These are phyloP conservation scores for Arctium minus DNA, from an alignment of 129 eudicot species.

Conservation along the genomic window DNA sequence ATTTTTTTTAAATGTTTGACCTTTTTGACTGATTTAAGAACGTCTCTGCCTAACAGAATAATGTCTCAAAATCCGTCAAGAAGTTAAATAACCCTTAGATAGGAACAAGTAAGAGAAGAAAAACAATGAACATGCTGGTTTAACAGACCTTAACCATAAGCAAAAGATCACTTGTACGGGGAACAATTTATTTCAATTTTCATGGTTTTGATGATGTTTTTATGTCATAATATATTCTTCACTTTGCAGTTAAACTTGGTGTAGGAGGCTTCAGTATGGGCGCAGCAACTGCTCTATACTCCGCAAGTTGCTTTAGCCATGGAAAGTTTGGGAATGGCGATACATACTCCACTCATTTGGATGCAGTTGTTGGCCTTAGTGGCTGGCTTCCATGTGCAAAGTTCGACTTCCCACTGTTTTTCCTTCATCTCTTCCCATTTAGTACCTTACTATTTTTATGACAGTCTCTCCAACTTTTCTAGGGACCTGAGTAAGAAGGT, in stretches of 20 bases:
- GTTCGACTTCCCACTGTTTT: conserved; percentile 34
- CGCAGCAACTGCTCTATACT: conserved; percentile 78
- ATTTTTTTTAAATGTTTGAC: too few relatives aligned
- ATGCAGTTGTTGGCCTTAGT: conserved; percentile 82
- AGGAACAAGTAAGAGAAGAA: neutral
- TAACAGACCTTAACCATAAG: too few relatives aligned
- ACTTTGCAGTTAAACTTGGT: conserved; percentile 66
- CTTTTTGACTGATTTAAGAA: too few relatives aligned
- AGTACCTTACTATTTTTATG: neutral
- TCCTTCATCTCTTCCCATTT: neutral
- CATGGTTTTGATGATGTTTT: neutral
- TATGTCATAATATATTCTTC: neutral
- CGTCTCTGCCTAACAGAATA: neutral
- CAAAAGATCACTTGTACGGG: neutral
- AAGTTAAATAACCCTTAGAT: neutral
- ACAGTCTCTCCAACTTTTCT: neutral
- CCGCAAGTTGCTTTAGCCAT: conserved; percentile 60
- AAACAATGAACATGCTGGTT: neutral
- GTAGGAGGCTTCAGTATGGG: conserved; percentile 98
- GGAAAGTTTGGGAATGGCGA: conserved; percentile 69
- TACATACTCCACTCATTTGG: conserved; percentile 52
- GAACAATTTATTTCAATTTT: neutral
- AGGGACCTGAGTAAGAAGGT: conserved; percentile 57
- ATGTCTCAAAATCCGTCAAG: neutral
- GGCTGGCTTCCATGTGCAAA: conserved; percentile 93